Evolutionary conservation across 768 basidiomycete species (phyloP), one percentile per base, ranked within the genome.

Genomic region (Sutorius australiensis): DNA sequence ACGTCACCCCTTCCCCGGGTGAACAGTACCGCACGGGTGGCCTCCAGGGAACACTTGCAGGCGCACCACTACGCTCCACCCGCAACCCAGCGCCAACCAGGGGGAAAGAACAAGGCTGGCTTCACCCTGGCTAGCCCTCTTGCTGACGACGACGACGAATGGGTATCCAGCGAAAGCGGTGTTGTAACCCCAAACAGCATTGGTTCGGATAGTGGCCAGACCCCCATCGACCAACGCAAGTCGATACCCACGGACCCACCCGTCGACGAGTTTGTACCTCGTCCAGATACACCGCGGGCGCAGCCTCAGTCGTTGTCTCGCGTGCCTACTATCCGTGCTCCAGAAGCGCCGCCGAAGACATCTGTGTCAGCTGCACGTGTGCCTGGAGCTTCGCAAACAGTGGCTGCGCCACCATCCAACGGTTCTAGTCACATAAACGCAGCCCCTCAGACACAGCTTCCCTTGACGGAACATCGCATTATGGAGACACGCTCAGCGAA

Each of bases 81-180:
- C 14, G 46, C 54, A 19, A 36, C 58, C 36, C 68, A 68, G 46
- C 64, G 67, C 30, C 70, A 67, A 41, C 67, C 66, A 37, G 70
- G 65, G 4, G 63, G 55, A 50, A 72, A 71, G 58, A 64, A 69
- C 11, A 83, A 81, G 63, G 62, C 72, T 21, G 84, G 80, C 5
- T 87, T 89, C 62, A 79, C 80, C 12, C 75, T 87, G 51, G 74
- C 83, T 9, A 78, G 75, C 46, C 72, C 78, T 30, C 72, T 70
- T 37, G 76, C 69, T 24, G 77, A 74, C 36, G 77, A 74, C 12
- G 86, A 87, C 11, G 86, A 87, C 50, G 88, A 82, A 51, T 89
- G 87, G 87, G 77, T 86, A 1, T 89, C 87, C 27, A 87, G 83
- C 64, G 86, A 87, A 67, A 89, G 86, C 61, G 87, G 86, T 7